phyloP scores from a whole-genome alignment of 2,329 filamentous ascomycete species.

The Bisporella sp. region DNA sequence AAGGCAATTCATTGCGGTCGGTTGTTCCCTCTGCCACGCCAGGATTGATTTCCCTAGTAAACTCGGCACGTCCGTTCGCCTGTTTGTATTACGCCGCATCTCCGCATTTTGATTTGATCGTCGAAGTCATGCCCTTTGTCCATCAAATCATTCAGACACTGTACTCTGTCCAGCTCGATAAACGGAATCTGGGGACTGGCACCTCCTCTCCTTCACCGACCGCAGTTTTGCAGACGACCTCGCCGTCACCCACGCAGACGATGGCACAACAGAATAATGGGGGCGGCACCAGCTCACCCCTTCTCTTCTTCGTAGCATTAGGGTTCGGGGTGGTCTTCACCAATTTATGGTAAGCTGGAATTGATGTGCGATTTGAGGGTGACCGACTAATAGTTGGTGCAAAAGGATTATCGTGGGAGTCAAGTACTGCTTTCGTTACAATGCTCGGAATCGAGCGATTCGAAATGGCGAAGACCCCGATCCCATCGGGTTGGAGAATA shows the following conservation, averaged over 20 bases:
- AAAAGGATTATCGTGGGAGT: slow-evolving; percentile 98
- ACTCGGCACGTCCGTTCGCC: no score
- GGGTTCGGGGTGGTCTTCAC: slow-evolving; percentile 98
- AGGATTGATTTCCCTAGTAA: no score
- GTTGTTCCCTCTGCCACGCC: no score
- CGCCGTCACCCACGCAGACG: slow-evolving; percentile 11
- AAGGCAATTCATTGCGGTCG: no score
- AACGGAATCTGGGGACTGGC: no score
- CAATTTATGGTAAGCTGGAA: slow-evolving; percentile 79
- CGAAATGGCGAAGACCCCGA: slow-evolving; percentile 75
- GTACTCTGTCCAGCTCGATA: no score
- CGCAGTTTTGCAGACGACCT: slow-evolving; percentile 1
- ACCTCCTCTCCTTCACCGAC: slow-evolving; percentile 2
- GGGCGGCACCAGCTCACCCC: slow-evolving; percentile 59
- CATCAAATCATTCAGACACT: no score
- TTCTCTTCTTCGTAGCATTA: slow-evolving; percentile 89
- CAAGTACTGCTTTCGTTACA: slow-evolving; percentile 98
- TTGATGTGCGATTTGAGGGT: neutral
- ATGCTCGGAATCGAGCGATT: slow-evolving; percentile 80
- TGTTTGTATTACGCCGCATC: no score
- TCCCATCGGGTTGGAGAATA: slow-evolving; percentile 77
- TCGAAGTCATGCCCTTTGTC: no score
- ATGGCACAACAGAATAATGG: slow-evolving; percentile 18
- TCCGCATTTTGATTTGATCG: no score
- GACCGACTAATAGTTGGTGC: slow-evolving; percentile 8